A percentile compares a stretch with the other conserved stretches of the same genome.
Conservation (phyloP, 441 rosid genomes). For the Manihot esculenta region DNA sequence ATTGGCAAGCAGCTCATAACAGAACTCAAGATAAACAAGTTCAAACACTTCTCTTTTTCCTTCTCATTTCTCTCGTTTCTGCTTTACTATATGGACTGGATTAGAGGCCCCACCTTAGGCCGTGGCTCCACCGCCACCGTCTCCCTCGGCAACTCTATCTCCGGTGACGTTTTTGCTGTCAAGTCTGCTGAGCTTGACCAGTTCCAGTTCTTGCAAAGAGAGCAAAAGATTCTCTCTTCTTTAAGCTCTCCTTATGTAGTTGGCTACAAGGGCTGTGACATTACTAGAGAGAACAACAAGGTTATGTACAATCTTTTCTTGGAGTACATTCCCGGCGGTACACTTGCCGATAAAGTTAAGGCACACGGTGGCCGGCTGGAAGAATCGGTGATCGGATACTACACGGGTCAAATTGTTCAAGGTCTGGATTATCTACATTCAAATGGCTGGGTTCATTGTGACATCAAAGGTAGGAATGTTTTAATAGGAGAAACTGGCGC, state of each 20-base stretch:
- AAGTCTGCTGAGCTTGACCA: slow-evolving; percentile 48
- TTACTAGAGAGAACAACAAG: slow-evolving; percentile 35
- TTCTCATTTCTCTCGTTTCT: background rate
- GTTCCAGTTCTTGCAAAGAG: slow-evolving; percentile 54
- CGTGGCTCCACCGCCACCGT: slow-evolving; percentile 78
- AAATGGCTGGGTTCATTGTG: slow-evolving; percentile 66
- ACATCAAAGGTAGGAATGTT: slow-evolving; percentile 63
- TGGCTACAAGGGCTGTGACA: slow-evolving; percentile 54
- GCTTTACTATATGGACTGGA: slow-evolving; percentile 62
- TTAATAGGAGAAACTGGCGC: slow-evolving; percentile 48
- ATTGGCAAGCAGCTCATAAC: background rate
- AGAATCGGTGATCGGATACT: slow-evolving; percentile 37
- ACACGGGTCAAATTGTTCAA: slow-evolving; percentile 51
- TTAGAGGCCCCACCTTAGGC: slow-evolving; percentile 61
- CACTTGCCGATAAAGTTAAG: slow-evolving; percentile 40
- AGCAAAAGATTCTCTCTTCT: slow-evolving; percentile 52
- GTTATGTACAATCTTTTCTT: slow-evolving; percentile 56
- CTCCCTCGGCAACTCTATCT: slow-evolving; percentile 49
- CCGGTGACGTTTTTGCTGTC: slow-evolving; percentile 59
- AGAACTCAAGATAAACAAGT: too few species aligned
- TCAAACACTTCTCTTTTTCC: background rate
- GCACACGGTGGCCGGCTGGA: slow-evolving; percentile 40
- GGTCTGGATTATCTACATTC: slow-evolving; percentile 68
- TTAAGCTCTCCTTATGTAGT: slow-evolving; percentile 51
- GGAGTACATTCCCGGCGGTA: slow-evolving; percentile 64